These are phyloP conservation scores for Trichoderma cornu-damae DNA, from an alignment of 2,329 filamentous ascomycete species.

Conservation along the genomic window DNA sequence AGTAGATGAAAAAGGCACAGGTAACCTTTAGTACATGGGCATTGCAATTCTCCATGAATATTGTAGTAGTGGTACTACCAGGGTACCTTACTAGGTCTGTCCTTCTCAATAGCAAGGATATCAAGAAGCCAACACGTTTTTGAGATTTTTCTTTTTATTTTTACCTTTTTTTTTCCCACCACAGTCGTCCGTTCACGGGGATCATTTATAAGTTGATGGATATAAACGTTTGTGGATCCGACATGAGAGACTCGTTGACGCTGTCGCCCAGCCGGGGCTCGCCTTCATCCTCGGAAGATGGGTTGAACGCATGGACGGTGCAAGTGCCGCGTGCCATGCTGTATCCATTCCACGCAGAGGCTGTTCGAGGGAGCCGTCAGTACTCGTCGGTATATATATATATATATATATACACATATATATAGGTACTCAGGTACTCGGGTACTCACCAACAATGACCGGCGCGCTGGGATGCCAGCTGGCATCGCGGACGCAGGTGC, in stretches of 20 bases:
- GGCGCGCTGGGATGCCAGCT: slow-evolving; percentile 87
- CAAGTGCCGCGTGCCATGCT: slow-evolving; percentile 69
- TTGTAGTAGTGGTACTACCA: background rate
- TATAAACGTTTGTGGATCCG: slow-evolving; percentile 29
- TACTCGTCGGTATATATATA: too few relatives aligned
- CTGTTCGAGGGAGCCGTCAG: too few relatives aligned
- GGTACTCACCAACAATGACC: slow-evolving; percentile 59
- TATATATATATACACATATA: too few relatives aligned
- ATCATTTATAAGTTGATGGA: background rate
- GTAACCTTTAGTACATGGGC: too few relatives aligned
- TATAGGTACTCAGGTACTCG: too few relatives aligned
- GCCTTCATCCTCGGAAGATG: slow-evolving; percentile 59
- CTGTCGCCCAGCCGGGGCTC: slow-evolving; percentile 51
- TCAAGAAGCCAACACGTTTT: background rate
- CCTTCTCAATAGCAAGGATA: background rate
- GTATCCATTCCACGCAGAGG: slow-evolving; percentile 78
- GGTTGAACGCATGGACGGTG: slow-evolving; percentile 72
- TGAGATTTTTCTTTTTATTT: background rate
- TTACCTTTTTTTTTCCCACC: background rate
- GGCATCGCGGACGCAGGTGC: slow-evolving; percentile 78
- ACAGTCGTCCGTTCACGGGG: background rate
- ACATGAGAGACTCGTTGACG: slow-evolving; percentile 55
- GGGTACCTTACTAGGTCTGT: background rate
- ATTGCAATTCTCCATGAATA: too few relatives aligned
- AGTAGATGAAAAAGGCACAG: too few relatives aligned